Percentiles rank a stretch among this genome's conserved stretches.
Conservation (phyloP, 108 stramenopile species). For the Mediolabrus comicus region DNA sequence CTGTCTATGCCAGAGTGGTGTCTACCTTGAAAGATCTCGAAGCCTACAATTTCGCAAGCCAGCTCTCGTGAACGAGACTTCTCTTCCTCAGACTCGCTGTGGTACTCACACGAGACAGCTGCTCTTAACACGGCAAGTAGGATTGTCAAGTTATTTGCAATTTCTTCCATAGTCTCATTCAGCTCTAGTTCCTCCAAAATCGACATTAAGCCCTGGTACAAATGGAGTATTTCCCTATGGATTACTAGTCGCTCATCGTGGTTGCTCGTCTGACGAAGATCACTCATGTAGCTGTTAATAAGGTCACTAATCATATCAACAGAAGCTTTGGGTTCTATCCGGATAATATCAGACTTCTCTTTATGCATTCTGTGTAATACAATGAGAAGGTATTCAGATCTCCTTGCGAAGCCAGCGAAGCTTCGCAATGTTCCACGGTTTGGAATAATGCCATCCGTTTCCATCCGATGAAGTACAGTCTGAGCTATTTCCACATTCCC, state of each 20-base stretch:
- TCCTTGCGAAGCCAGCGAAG: slow-evolving; percentile 61
- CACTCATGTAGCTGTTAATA: slow-evolving; percentile 18
- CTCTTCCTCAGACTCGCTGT: slow-evolving; percentile 1
- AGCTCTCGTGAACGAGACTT: slow-evolving; percentile 12
- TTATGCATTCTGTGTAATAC: slow-evolving; percentile 61
- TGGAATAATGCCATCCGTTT: slow-evolving; percentile 54
- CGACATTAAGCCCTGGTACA: slow-evolving; percentile 45
- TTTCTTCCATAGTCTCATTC: slow-evolving; percentile 32
- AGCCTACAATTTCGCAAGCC: slow-evolving; percentile 14
- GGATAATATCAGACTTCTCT: slow-evolving; percentile 7
- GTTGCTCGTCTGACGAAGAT: slow-evolving; percentile 20
- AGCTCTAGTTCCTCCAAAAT: slow-evolving; percentile 39
- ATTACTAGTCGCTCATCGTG: slow-evolving; percentile 20
- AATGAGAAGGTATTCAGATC: slow-evolving; percentile 53
- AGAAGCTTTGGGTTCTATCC: slow-evolving; percentile 15
- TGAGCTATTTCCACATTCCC: slow-evolving; percentile 65
- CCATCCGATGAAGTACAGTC: slow-evolving; percentile 59
- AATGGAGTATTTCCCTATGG: slow-evolving; percentile 33
- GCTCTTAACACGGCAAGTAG: slow-evolving; percentile 50
- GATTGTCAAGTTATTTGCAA: slow-evolving; percentile 33
- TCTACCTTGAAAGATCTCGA: not conserved
- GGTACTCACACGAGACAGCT: slow-evolving; percentile 42
- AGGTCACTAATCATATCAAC: slow-evolving; percentile 28
- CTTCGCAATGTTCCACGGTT: slow-evolving; percentile 68
- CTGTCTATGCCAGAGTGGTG: not conserved